Percentiles rank a stretch among this genome's conserved stretches.
These are phyloP conservation scores for Apiospora sp. DNA, from an alignment of 2,329 filamentous ascomycete genomes.

Conservation along the genomic window DNA sequence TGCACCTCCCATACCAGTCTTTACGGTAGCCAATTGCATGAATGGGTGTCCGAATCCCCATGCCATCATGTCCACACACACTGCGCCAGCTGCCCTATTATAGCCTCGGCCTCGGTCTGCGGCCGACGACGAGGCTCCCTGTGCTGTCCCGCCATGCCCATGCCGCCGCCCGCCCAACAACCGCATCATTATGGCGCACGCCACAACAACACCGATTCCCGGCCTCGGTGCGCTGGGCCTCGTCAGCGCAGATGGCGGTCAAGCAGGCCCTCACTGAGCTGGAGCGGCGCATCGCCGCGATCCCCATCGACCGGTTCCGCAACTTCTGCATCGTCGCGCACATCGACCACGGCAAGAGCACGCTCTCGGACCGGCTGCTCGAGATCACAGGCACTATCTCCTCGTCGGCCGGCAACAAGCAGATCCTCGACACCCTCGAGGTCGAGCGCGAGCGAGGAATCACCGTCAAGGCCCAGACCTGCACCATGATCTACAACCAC, in stretches of 20 bases:
- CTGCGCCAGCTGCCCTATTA: constrained; percentile 20
- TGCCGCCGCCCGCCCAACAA: background rate
- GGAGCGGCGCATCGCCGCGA: constrained; percentile 71
- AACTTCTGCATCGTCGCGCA: constrained; percentile 99
- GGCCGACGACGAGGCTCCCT: background rate
- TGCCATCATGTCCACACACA: constrained; percentile 23
- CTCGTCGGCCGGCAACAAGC: constrained; percentile 82
- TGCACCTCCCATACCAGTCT: background rate
- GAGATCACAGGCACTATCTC: constrained; percentile 95
- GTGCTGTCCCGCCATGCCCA: constrained; percentile 3
- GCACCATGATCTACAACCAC: constrained; percentile 94
- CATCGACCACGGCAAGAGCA: constrained; percentile 98
- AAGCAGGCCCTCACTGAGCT: constrained; percentile 46
- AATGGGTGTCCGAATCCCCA: constrained; percentile 23
- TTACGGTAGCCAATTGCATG: constrained; percentile 19
- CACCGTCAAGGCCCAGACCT: constrained; percentile 98
- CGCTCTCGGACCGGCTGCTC: constrained; percentile 88
- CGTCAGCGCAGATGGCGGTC: background rate
- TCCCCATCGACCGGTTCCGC: constrained; percentile 81
- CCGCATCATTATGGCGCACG: background rate
- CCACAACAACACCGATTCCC: background rate
- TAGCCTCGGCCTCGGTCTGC: constrained; percentile 14
- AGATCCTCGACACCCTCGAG: constrained; percentile 96
- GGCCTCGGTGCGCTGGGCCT: background rate
- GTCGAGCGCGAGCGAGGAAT: constrained; percentile 96